Evolutionary conservation across 2,329 filamentous ascomycete genomes (phyloP), one percentile per base, ranked within the genome.

Genomic region (Fusarium gaditjirri): DNA sequence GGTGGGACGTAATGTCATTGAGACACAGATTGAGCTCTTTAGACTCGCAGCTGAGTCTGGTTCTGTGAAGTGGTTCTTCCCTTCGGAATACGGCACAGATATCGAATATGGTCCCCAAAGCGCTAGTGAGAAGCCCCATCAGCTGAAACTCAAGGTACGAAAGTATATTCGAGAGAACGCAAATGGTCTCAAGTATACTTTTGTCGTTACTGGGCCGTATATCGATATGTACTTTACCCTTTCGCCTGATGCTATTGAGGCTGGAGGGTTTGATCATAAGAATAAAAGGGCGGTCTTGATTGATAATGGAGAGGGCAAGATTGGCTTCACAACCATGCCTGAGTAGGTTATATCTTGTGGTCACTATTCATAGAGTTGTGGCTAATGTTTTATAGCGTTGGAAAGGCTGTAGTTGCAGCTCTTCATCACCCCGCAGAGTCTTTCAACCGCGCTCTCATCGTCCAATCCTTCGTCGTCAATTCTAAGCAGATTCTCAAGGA

Each of bases 391-490:
- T 16, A 9, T 53, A 91, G 89, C 75, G 91, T 93, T 14, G 92
- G 92, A 8, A 90, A 88, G 61, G 85, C 92, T 29, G 85, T 93
- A 3, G 88, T 90, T 3, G 88, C 88, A 0, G 86, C 90, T 2
- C 84, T 94, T 19, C 84, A 83, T 21, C 87, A 90, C 64, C 88
- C 89, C 6, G 80, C 86, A 14, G 83, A 80, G 10, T 84, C 88
- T 1, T 84, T 84, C 38, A 88, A 88, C 70, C 86, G 87, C 58
- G 86, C 88, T 0, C 80, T 94, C 38, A 91, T 89, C 64, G 90
- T 94, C 4, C 91, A 93, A 76, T 93, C 91, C 0, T 94, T 93
- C 72, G 90, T 91, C 0, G 86, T 88, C 5, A 93, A 89, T 0
- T 88, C 90, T 0, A 84, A 87, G 13, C 81, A 89, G 31, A 90